Evolutionary conservation across 2,329 filamentous ascomycete species (phyloP).

Genomic region (Epichloe brachyelytri): DNA sequence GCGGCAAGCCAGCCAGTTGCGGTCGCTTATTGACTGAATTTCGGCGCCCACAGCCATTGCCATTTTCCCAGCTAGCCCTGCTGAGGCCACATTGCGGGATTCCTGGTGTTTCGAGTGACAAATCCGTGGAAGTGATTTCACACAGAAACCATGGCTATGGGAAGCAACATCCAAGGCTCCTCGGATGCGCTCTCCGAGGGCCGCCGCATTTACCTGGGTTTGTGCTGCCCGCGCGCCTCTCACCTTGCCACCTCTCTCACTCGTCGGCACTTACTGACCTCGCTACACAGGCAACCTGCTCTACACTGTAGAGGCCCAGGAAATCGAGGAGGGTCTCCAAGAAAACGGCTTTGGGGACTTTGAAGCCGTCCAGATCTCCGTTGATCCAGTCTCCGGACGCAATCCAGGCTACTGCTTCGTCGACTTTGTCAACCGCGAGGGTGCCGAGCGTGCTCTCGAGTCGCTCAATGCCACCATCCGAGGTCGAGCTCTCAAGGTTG

Average conservation of each 20-base stretch:
- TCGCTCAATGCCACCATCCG: slow-evolving; percentile 41
- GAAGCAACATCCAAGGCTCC: background rate
- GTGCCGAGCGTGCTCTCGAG: slow-evolving; percentile 40
- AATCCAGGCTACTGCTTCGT: slow-evolving; percentile 61
- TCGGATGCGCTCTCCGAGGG: slow-evolving; percentile 15
- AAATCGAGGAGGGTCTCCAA: slow-evolving; percentile 47
- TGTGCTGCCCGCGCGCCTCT: background rate
- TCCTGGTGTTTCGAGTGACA: no score
- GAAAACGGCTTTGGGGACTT: slow-evolving; percentile 24
- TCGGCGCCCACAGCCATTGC: no score
- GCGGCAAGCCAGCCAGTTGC: no score
- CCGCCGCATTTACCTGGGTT: slow-evolving; percentile 45
- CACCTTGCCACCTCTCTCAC: background rate
- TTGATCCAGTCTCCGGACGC: slow-evolving; percentile 53
- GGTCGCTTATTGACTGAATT: no score
- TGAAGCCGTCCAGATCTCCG: slow-evolving; percentile 52
- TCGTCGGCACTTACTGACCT: background rate
- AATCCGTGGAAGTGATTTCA: background rate
- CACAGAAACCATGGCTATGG: background rate
- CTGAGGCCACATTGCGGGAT: no score
- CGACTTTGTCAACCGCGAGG: slow-evolving; percentile 44
- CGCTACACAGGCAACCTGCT: slow-evolving; percentile 36
- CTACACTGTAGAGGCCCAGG: slow-evolving; percentile 38
- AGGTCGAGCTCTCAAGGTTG: slow-evolving; percentile 49
- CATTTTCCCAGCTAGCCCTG: no score